A percentile compares a stretch with the other conserved stretches of the same genome.
These are phyloP conservation scores for Boletellus sp. DNA, from an alignment of 768 basidiomycete genomes.

Conservation along the genomic window DNA sequence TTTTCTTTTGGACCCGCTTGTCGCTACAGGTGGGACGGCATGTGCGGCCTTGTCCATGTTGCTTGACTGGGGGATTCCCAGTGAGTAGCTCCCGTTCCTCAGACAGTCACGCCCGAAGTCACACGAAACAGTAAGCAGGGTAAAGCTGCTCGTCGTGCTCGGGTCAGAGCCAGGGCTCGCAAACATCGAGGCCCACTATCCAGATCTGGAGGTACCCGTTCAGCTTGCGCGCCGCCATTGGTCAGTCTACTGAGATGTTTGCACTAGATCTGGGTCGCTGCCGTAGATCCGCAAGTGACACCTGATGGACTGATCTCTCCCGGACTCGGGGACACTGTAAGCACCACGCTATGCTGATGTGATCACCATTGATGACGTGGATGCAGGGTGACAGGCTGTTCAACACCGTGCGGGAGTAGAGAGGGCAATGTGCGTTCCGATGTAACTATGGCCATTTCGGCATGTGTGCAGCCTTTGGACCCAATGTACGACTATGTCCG, in stretches of 20 bases:
- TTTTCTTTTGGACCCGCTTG: constrained; percentile 87
- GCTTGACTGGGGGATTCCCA: constrained; percentile 72
- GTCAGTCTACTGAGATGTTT: not conserved
- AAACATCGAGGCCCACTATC: constrained; percentile 61
- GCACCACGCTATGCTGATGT: constrained; percentile 24
- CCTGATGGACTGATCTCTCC: constrained; percentile 78
- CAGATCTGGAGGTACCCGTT: constrained; percentile 68
- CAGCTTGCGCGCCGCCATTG: not conserved
- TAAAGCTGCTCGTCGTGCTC: constrained; percentile 81
- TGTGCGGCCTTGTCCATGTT: constrained; percentile 86
- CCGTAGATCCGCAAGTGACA: constrained; percentile 72
- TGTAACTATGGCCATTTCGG: no score
- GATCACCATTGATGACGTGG: not conserved
- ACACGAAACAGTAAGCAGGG: constrained; percentile 48
- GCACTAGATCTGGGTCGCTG: constrained; percentile 79
- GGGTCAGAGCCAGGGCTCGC: constrained; percentile 73
- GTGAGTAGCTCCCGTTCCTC: constrained; percentile 36
- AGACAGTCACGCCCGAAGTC: not conserved
- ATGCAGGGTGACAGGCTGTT: constrained; percentile 80
- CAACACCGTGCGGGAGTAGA: constrained; percentile 55
- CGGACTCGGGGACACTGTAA: constrained; percentile 85
- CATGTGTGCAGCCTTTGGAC: no score
- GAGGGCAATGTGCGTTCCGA: not conserved
- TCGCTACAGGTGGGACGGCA: constrained; percentile 93
- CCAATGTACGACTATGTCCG: no score